Conservation (phyloP, 331 rosid species). For the Spiraea crenata region DNA sequence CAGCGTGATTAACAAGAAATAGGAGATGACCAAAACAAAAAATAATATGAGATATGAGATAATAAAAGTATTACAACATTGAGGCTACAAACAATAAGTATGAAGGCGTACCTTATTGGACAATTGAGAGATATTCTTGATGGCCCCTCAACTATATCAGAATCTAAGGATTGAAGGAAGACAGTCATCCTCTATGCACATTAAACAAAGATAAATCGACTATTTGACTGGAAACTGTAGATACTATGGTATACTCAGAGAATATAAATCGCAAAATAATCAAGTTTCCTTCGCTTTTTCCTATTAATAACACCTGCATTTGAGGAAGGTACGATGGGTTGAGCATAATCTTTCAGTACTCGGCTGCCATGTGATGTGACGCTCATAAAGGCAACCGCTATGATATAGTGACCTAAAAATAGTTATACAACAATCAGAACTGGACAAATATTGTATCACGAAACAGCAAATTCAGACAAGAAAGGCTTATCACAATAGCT, state of each 20-base stretch:
- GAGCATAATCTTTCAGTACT: conserved; percentile 61
- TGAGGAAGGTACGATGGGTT: conserved; percentile 43
- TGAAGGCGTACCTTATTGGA: conserved; percentile 78
- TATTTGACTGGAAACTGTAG: background rate
- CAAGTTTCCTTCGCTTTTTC: conserved; percentile 1
- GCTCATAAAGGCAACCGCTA: conserved; percentile 73
- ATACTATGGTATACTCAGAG: background rate
- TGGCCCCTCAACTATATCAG: conserved; percentile 81
- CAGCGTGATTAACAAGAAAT: background rate
- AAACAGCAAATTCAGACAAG: conserved; percentile 29
- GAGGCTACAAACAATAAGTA: conserved; percentile 28
- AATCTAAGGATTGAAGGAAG: conserved; percentile 39
- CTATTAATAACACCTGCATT: conserved; percentile 57
- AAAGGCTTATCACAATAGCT: conserved; percentile 27
- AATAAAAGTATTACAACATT: conserved; percentile 6
- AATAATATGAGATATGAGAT: no score
- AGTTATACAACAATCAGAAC: conserved; percentile 32
- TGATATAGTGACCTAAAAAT: conserved; percentile 66
- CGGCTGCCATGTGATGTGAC: conserved; percentile 35
- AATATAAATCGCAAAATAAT: background rate
- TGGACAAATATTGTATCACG: conserved; percentile 14
- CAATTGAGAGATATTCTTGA: conserved; percentile 89
- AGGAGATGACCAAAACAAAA: background rate
- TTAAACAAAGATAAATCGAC: background rate
- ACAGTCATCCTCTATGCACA: conserved; percentile 1